These are phyloP conservation scores for Aureobasidium sp. DNA, from an alignment of 2,329 filamentous ascomycete species.

Conservation along the genomic window DNA sequence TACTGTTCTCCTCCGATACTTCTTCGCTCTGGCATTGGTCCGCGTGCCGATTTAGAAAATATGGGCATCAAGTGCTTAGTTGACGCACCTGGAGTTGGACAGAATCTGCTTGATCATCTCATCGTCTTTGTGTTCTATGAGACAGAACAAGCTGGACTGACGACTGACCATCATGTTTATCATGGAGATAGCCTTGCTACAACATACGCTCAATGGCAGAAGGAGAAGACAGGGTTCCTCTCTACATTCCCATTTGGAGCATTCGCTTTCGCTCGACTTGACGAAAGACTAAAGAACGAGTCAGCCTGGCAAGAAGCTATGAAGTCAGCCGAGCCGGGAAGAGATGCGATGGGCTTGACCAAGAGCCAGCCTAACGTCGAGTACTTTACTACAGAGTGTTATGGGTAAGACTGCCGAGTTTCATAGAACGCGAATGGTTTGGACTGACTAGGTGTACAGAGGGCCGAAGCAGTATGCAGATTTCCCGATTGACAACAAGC, in stretches of 20 bases:
- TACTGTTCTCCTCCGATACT: conserved; percentile 48
- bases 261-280: conserved; percentile 56
- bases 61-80: conserved; percentile 40
- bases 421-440: background rate
- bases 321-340: conserved; percentile 38
- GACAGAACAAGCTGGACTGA: conserved; percentile 43
- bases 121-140: conserved; percentile 28
- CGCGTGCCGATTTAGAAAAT: conserved; percentile 32
- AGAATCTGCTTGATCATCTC: conserved; percentile 29
- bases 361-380: conserved; percentile 54
- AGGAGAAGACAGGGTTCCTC: conserved; percentile 51
- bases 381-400: conserved; percentile 49
- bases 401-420: background rate
- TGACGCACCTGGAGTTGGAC: conserved; percentile 46
- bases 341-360: conserved; percentile 58
- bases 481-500: conserved; percentile 9
- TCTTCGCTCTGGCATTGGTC: conserved; percentile 48
- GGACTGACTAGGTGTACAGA: background rate
- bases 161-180: conserved; percentile 51
- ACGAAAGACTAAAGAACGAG: conserved; percentile 50
- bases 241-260: conserved; percentile 57
- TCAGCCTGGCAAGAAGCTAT: conserved; percentile 49
- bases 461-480: conserved; percentile 9
- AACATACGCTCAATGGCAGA: conserved; percentile 50
- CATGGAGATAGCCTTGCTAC: conserved; percentile 47